Conservation (phyloP, 2,329 filamentous ascomycete species). For the Hirsutella minnesotensis region DNA sequence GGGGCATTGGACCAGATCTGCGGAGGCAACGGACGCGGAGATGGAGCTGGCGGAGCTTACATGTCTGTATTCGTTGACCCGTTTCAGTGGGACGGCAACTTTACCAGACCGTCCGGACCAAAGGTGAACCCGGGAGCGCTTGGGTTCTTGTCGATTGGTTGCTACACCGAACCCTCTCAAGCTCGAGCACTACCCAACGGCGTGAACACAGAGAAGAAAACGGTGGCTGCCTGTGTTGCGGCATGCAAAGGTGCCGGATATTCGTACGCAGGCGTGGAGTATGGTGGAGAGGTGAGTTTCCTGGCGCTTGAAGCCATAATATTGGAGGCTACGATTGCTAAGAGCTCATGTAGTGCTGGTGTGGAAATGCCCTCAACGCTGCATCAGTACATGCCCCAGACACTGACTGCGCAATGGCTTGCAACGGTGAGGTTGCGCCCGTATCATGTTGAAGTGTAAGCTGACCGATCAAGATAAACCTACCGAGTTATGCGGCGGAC, state of each 20-base stretch:
- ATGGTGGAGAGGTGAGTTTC: constrained; percentile 22
- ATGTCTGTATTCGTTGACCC: constrained; percentile 36
- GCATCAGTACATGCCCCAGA: constrained; percentile 17
- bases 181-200: constrained; percentile 20
- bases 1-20: constrained; percentile 39
- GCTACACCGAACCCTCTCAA: constrained; percentile 22
- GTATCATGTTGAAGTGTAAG: constrained; percentile 1
- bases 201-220: constrained; percentile 11
- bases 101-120: constrained; percentile 12
- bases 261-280: constrained; percentile 22
- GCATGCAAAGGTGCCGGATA: constrained; percentile 18
- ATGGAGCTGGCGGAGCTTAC: constrained; percentile 22
- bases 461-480: constrained; percentile 13
- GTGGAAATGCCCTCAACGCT: constrained; percentile 16
- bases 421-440: constrained; percentile 14
- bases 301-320: no score
- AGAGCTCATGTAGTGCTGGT: constrained; percentile 21
- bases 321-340: neutral
- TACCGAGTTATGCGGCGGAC: constrained; percentile 24
- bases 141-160: constrained; percentile 24
- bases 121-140: constrained; percentile 24
- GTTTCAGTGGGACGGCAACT: constrained; percentile 15
- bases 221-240: constrained; percentile 20
- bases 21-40: constrained; percentile 33
- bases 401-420: constrained; percentile 22